Percentiles rank a stretch among this genome's conserved stretches.
Evolutionary conservation across 305 asterid genomes (phyloP).

Genomic region (Fraxinus velutina): DNA sequence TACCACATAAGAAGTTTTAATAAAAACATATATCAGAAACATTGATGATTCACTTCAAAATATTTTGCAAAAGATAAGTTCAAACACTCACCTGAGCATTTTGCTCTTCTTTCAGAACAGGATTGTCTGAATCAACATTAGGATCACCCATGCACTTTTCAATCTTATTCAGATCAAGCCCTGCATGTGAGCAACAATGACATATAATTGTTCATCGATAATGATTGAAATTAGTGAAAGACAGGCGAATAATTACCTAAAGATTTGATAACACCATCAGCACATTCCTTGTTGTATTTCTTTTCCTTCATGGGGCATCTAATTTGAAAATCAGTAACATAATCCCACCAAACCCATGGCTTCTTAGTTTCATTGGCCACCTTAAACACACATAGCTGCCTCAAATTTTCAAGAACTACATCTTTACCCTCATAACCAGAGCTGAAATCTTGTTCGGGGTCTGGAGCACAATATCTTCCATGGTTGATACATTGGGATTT

Average conservation of each 20-base stretch:
- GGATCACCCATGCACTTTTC: constrained; percentile 68
- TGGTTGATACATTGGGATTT: constrained; percentile 91
- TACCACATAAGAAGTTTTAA: constrained; percentile 5
- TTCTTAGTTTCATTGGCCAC: constrained; percentile 78
- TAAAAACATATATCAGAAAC: neutral
- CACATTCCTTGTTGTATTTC: constrained; percentile 88
- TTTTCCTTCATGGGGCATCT: constrained; percentile 98
- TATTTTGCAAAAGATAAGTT: neutral
- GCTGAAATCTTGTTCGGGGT: constrained; percentile 96
- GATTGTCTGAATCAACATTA: constrained; percentile 49
- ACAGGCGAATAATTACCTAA: constrained; percentile 49
- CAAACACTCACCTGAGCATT: constrained; percentile 51
- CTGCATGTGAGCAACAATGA: constrained; percentile 28
- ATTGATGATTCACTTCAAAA: neutral
- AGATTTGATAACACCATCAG: constrained; percentile 64
- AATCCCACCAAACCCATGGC: constrained; percentile 99
- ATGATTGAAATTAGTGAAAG: neutral
- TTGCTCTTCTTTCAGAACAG: constrained; percentile 60
- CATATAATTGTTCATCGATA: neutral
- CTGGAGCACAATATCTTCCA: constrained; percentile 97
- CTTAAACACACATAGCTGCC: constrained; percentile 87
- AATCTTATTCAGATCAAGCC: constrained; percentile 49
- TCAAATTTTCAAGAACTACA: constrained; percentile 82
- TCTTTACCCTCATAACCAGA: constrained; percentile 88
- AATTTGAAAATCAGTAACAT: constrained; percentile 92